phyloP scores from a whole-genome alignment of 1,284 basidiomycete species.

The Cutaneotrichosporon cavernicola region DNA sequence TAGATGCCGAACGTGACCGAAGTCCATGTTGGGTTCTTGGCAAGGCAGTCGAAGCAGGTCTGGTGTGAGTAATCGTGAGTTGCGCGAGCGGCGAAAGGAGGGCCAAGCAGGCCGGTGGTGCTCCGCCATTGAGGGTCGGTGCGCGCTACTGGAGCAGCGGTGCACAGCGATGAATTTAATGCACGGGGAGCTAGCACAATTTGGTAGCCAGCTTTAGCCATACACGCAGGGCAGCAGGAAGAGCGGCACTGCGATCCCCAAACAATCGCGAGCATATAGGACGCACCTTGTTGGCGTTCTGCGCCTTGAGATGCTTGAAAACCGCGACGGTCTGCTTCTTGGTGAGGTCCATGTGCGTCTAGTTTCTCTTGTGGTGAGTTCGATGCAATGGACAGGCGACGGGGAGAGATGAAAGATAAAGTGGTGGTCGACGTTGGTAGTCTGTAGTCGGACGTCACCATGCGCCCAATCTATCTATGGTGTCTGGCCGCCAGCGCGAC shows the following conservation, averaged over 20 bases:
- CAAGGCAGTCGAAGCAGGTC: slow-evolving; percentile 95
- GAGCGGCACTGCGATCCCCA: no score
- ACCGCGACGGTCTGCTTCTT: slow-evolving; percentile 52
- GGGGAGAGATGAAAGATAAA: background rate
- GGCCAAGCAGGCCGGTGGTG: background rate
- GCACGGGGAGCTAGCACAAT: no score
- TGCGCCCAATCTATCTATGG: no score
- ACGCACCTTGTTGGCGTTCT: slow-evolving; percentile 85
- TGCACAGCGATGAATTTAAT: background rate
- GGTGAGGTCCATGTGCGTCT: slow-evolving; percentile 42
- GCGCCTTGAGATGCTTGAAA: slow-evolving; percentile 62
- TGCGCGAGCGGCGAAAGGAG: background rate
- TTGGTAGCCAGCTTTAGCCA: no score
- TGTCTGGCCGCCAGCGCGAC: slow-evolving; percentile 9
- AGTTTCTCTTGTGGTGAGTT: background rate
- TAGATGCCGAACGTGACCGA: slow-evolving; percentile 96
- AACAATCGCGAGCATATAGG: background rate
- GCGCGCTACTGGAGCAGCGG: background rate
- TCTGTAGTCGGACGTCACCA: background rate
- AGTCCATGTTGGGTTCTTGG: slow-evolving; percentile 97
- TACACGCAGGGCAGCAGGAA: background rate
- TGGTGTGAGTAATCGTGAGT: slow-evolving; percentile 45
- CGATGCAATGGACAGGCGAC: background rate
- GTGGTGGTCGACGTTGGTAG: background rate
- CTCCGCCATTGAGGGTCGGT: background rate